A percentile compares a stretch with the other conserved stretches of the same genome.
These are phyloP conservation scores for Dactylellina parvicollis DNA, from an alignment of 2,329 filamentous ascomycete species.

Conservation along the genomic window DNA sequence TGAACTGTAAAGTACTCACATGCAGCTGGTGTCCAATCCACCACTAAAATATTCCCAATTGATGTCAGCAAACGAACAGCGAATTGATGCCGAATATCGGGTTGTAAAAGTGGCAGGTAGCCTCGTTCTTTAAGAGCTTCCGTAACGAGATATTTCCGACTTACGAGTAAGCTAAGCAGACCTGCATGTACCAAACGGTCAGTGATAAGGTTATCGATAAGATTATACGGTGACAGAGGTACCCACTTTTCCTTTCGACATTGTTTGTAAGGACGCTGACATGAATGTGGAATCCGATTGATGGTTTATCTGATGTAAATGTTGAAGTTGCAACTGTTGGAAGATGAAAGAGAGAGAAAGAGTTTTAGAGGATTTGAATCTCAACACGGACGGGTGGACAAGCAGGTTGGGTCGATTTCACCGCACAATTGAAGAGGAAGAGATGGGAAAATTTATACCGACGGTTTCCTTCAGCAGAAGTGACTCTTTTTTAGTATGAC, in stretches of 20 bases:
- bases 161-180: conserved; percentile 62
- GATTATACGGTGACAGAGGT: neutral
- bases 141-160: conserved; percentile 26
- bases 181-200: conserved; percentile 57
- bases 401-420: neutral
- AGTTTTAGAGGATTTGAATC: neutral
- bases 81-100: neutral
- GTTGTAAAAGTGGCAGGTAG: too few species aligned
- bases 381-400: neutral
- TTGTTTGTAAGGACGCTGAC: conserved; percentile 36
- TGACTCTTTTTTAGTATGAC: conserved; percentile 31
- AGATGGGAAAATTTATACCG: conserved; percentile 35
- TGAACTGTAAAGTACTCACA: conserved; percentile 60
- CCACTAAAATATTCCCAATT: conserved; percentile 58
- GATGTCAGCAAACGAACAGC: conserved; percentile 15
- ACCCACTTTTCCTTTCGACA: conserved; percentile 52
- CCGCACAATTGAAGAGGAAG: neutral
- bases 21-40: conserved; percentile 64
- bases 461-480: conserved; percentile 36
- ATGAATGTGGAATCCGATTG: conserved; percentile 9
- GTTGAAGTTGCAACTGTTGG: neutral
- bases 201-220: too few species aligned
- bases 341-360: conserved; percentile 1
- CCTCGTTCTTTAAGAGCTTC: too few species aligned
- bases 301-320: neutral